Base-by-base conservation (phyloP, 2,329 filamentous ascomycete genomes). In the Lecanicillium sp. region DNA sequence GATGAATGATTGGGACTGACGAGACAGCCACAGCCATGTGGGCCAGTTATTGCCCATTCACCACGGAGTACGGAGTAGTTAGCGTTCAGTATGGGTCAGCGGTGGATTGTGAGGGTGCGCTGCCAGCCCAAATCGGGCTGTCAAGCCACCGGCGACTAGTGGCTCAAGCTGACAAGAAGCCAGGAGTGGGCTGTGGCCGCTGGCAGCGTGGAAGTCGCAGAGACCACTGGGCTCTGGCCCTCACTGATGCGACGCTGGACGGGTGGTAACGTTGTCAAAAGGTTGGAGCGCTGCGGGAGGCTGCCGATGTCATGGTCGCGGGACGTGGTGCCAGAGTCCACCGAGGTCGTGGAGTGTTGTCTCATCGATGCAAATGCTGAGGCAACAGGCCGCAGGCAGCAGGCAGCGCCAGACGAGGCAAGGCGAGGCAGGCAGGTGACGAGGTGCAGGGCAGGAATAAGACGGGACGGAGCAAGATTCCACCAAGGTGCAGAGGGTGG, bases 161-260 rank as follows among this genome's bases (percentile, higher is more conserved):
- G 44, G 44, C 44, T 33, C 24, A 33, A 47, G 44, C 44, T 40
- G 44, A 47, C 36, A 32, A 47, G 44, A 40, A n/a, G n/a, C n/a
- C n/a, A n/a, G n/a, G 9, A 47, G 44, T 47, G 44, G 20, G 27
- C 27, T 40, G n/a, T n/a, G n/a, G n/a, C n/a, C n/a, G n/a, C n/a
- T n/a, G n/a, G n/a, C 27, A 4, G 5, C 5, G 19, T 12, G 29
- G n/a, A n/a, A 41, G 24, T 26, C 21, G 26, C n/a, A 30, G 43
- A 30, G 24, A 26, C 17, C 35, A 36, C 26, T 39, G 40, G 19
- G 44, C 19, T 27, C 7, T 42, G 14, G 10, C n/a, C n/a, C 37
- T 39, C 44, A 24, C 20, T 38, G 15, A 45, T 44, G 29, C 32
- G 42, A 44, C 42, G 33, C 15, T 20, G 43, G 19, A 37, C 19